phyloP scores from a whole-genome alignment of 2,329 filamentous ascomycete genomes.

The Neurospora sp. region DNA sequence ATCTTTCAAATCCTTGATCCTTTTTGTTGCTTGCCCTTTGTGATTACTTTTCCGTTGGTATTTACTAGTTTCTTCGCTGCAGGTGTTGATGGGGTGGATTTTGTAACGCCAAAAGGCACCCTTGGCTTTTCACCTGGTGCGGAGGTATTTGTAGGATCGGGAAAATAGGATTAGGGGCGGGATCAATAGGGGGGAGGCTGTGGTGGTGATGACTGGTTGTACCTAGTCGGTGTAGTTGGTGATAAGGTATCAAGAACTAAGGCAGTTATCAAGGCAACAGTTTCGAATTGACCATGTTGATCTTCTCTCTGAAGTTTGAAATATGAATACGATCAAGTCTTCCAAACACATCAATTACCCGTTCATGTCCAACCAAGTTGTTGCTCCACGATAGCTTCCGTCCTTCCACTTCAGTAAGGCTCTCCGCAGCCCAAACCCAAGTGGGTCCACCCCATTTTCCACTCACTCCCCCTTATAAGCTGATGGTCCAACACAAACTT shows the following conservation, averaged over 20 bases:
- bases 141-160: not conserved
- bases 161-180: not conserved
- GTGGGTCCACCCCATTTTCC: too few species aligned
- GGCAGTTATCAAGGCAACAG: too few species aligned
- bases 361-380: too few species aligned
- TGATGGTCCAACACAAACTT: not conserved
- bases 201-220: not conserved
- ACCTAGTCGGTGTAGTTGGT: too few species aligned
- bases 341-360: too few species aligned
- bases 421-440: too few species aligned
- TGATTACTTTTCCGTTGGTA: not conserved
- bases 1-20: not conserved
- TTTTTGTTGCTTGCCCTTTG: not conserved
- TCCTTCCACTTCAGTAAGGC: not conserved
- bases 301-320: too few species aligned
- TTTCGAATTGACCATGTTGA: too few species aligned
- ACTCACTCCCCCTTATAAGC: not conserved
- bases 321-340: too few species aligned
- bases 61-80: not conserved
- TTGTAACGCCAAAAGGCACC: not conserved
- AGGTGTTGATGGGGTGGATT: not conserved
- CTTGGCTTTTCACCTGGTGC: not conserved
- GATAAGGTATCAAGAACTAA: too few species aligned
- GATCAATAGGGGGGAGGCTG: not conserved
- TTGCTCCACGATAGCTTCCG: too few species aligned